Percentiles rank a stretch among this genome's conserved stretches.
phyloP scores from a whole-genome alignment of 2,329 filamentous ascomycete genomes.

The Akanthomyces dipterigenus region DNA sequence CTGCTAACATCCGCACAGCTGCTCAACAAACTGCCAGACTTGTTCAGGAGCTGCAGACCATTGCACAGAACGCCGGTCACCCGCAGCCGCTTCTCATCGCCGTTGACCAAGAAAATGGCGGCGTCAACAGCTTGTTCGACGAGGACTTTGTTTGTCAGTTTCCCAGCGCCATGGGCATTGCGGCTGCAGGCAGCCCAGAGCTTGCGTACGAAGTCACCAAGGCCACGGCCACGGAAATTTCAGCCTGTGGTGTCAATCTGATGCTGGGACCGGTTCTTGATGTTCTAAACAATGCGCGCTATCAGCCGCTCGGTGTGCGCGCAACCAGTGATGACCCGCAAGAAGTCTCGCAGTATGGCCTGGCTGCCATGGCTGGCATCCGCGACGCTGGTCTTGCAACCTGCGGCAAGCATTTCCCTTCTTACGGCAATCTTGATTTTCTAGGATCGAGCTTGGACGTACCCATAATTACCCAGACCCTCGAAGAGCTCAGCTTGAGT shows the following conservation, averaged over 20 bases:
- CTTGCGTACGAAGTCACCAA: slow-evolving; percentile 86
- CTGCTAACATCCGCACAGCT: slow-evolving; percentile 46
- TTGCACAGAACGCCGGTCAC: slow-evolving; percentile 85
- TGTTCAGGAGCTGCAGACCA: slow-evolving; percentile 85
- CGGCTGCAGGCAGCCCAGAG: slow-evolving; percentile 80
- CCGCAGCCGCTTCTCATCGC: slow-evolving; percentile 84
- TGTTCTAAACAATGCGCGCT: slow-evolving; percentile 85
- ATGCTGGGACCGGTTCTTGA: slow-evolving; percentile 92
- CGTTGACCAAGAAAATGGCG: slow-evolving; percentile 95
- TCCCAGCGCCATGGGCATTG: slow-evolving; percentile 92
- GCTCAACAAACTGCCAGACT: slow-evolving; percentile 83
- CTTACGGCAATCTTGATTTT: slow-evolving; percentile 91
- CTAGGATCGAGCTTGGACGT: slow-evolving; percentile 86
- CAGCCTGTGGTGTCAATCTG: slow-evolving; percentile 90
- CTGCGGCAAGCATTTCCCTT: slow-evolving; percentile 94
- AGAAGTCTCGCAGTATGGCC: slow-evolving; percentile 87
- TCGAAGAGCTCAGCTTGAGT: slow-evolving; percentile 88
- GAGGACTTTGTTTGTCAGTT: slow-evolving; percentile 95
- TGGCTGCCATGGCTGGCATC: slow-evolving; percentile 86
- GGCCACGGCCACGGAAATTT: slow-evolving; percentile 86
- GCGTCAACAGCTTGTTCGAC: slow-evolving; percentile 93
- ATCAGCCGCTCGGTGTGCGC: slow-evolving; percentile 83
- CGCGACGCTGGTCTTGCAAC: slow-evolving; percentile 84
- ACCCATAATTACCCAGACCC: slow-evolving; percentile 88
- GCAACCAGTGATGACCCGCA: slow-evolving; percentile 90